Conservation (phyloP, 2,329 filamentous ascomycete species). For the Elsinoe perseae region DNA sequence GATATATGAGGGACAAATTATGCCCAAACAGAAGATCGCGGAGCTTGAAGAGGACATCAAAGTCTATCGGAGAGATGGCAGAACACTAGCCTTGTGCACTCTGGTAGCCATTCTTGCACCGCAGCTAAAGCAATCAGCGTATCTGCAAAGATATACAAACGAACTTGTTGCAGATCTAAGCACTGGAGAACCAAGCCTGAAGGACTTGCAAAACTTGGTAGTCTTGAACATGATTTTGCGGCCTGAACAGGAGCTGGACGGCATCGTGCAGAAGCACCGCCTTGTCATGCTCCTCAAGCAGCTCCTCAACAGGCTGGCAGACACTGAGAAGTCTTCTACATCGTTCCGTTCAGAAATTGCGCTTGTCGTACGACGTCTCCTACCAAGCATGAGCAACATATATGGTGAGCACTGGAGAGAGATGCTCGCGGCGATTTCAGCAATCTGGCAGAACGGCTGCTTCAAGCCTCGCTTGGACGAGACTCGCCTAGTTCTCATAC, state of each 20-base stretch:
- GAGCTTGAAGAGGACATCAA: conserved; percentile 32
- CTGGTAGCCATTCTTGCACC: conserved; percentile 44
- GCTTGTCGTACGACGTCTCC: conserved; percentile 47
- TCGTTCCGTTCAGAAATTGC: conserved; percentile 51
- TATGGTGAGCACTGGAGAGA: conserved; percentile 82
- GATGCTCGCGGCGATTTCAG: conserved; percentile 31
- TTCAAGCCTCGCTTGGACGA: conserved; percentile 18
- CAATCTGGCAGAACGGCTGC: conserved; percentile 28
- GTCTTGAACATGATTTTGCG: conserved; percentile 49
- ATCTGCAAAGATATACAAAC: conserved; percentile 49
- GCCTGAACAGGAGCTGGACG: conserved; percentile 41
- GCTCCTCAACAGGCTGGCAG: conserved; percentile 62
- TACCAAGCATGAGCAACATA: conserved; percentile 69
- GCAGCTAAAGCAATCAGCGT: conserved; percentile 40
- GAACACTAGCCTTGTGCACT: conserved; percentile 41
- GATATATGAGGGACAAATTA: conserved; percentile 37
- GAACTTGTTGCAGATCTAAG: conserved; percentile 55
- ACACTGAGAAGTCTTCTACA: conserved; percentile 36
- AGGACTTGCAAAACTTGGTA: conserved; percentile 40
- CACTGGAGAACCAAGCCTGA: conserved; percentile 40
- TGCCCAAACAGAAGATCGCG: conserved; percentile 30
- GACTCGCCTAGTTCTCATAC: conserved; percentile 39
- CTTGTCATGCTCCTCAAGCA: conserved; percentile 77
- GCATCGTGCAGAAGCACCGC: conserved; percentile 52
- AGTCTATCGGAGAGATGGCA: conserved; percentile 29